Base-by-base conservation (phyloP, 495 filamentous ascomycete genomes). In the Saxophila tyrrhenica region DNA sequence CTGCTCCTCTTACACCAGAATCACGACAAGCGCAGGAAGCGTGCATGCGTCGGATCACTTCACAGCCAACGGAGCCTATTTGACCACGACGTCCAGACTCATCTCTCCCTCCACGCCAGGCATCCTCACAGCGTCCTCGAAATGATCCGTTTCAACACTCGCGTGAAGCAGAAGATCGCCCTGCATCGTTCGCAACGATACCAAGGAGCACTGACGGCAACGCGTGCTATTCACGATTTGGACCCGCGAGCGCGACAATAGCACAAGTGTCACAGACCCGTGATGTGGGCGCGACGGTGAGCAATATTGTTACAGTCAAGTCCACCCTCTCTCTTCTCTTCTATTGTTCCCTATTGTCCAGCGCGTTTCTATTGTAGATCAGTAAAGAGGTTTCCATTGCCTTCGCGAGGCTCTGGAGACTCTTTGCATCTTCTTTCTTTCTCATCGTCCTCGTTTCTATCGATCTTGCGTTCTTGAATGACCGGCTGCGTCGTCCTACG, bases 381-480 rank as follows among this genome's bases (percentile, higher is more conserved):
- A 23, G 20, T 21, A 15, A 25, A 23, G 45, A 48, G 23, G 24
- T 21, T 48, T 48, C 45, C 45, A 48, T 48, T 9, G 45, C 45
- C 24, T 48, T 23, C 45, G 20, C 9, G n/a, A n/a, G n/a, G 20
- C 20, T 25, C 24, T 48, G 19, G 24, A 5, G 15, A n/a, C 19
- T 44, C 41, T 44, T 44, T 48, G 10, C 7, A 21, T 48, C 20
- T 48, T 48, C 23, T 17, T 48, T 48, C 19, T 48, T 48, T 20
- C 7, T 44, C 41, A 7, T 35, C 29, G 5, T 35, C 29, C 7
- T 35, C 29, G 17, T 51, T 51, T n/a, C 48, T 56, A 50, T 56
- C 45, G 1, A 61, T 48, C 54, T 17, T 19, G 52, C 39, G 39
- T 42, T 55, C 52, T 35, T 58, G 39, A 46, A 39, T 23, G 16